These are phyloP conservation scores for Chloropicon primus DNA, from an alignment of 139 green algal genomes.

Conservation along the genomic window DNA sequence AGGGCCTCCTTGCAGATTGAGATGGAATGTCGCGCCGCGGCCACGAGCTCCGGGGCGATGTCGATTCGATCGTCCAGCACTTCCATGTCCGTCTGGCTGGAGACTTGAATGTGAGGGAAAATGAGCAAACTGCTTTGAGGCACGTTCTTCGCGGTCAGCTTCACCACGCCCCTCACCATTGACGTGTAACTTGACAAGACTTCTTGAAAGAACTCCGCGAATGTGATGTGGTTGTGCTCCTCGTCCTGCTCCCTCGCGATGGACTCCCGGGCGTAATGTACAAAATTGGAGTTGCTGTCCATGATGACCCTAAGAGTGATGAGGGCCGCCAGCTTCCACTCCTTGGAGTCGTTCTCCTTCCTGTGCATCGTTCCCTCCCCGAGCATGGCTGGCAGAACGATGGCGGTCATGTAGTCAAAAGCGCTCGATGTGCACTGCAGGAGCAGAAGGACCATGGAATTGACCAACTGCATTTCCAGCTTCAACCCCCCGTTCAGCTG, in stretches of 20 bases:
- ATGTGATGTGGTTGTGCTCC: background rate
- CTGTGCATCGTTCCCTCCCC: background rate
- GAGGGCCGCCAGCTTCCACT: background rate
- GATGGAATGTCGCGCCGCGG: background rate
- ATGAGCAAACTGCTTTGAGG: too few species aligned
- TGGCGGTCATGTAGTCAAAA: background rate
- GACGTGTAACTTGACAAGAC: background rate
- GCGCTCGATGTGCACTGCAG: background rate
- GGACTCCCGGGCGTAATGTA: background rate
- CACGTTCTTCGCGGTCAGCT: background rate
- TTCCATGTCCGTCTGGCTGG: background rate
- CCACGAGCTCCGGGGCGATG: background rate
- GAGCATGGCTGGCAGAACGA: background rate
- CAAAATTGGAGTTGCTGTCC: background rate
- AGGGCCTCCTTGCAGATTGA: background rate
- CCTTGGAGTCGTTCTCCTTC: background rate
- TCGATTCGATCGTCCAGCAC: background rate
- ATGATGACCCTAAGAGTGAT: background rate
- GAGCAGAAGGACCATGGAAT: background rate
- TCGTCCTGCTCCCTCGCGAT: background rate
- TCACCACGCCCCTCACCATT: background rate
- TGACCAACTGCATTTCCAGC: background rate
- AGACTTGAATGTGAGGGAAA: background rate
- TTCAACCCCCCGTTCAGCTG: background rate
- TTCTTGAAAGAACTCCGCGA: background rate